Evolutionary conservation across 2,329 filamentous ascomycete genomes (phyloP), one percentile per base, ranked within the genome.

Genomic region (Zasmidium angulare): DNA sequence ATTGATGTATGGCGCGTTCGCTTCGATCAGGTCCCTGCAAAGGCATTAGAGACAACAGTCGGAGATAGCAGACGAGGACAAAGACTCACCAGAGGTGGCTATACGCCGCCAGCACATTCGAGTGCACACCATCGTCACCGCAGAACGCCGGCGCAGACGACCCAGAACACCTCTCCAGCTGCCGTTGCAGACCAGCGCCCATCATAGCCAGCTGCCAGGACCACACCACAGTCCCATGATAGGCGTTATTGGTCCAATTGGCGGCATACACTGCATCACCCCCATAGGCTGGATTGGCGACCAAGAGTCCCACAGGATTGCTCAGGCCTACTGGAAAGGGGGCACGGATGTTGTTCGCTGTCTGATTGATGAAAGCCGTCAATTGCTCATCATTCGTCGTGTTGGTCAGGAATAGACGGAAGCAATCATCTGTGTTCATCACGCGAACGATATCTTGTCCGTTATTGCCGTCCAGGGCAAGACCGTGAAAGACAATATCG

Each of bases 141-240:
- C 85, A 88, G 64, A 86, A 87, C 0, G 77, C 77, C 20, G 80
- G 81, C 10, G 57, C 9, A 21, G 46, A 9, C 46, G 68, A 55
- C 7, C 19, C 46, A 1, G 50, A 52, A 10, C 84, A 89, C 1
- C 85, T 77, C 0, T 68, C 78, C 3, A 88, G 76, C 64, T 88
- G 86, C 1, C 78, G 71, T 57, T 85, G 80, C 0, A 89, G 71
- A 0, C 86, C 86, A 10, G 79, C 79, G 0, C 82, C 85, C 82
- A 88, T 86, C 80, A 88, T 86, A 0, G 84, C 80, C 2, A 88
- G 74, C 56, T 84, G 85, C 84, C 85, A 89, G 48, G 79, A 81
- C 86, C 85, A 88, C 1, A 89, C 77, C 0, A 89, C 85, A 0
- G 85, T 86, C 0, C 85, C 86, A 58, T 88, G 85, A 63, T 86